These are phyloP conservation scores for Starmera dryadoides DNA, from an alignment of 805 yeast species.

Conservation along the genomic window DNA sequence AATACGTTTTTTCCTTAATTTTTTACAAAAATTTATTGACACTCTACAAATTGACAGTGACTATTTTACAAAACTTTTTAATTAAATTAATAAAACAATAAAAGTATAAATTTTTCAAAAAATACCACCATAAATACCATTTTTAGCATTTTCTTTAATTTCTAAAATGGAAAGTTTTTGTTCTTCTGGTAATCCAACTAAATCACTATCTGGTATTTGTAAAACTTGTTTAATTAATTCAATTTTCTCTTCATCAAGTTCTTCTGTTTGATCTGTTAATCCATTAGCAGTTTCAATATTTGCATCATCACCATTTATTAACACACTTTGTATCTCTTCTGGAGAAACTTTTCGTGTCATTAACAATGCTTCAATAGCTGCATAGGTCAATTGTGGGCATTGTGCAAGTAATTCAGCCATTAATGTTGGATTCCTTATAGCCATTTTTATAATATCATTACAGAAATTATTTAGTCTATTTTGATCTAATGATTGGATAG, in stretches of 20 bases:
- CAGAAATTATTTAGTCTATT: slow-evolving; percentile 41
- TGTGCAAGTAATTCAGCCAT: slow-evolving; percentile 54
- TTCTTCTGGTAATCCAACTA: slow-evolving; percentile 40
- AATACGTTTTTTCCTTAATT: too few relatives aligned
- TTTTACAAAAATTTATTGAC: background rate
- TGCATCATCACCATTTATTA: slow-evolving; percentile 6
- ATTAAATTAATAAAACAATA: too few relatives aligned
- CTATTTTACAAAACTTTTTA: too few relatives aligned
- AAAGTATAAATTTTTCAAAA: too few relatives aligned
- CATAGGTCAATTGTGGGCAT: slow-evolving; percentile 79
- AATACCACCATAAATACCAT: slow-evolving; percentile 20
- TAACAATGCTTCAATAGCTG: slow-evolving; percentile 68
- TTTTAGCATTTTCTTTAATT: slow-evolving; percentile 20
- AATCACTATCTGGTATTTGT: slow-evolving; percentile 43
- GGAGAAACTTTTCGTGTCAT: slow-evolving; percentile 9
- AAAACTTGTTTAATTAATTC: slow-evolving; percentile 45
- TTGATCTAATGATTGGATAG: slow-evolving; percentile 40
- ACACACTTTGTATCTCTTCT: slow-evolving; percentile 30
- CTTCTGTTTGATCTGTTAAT: background rate
- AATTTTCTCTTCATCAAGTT: slow-evolving; percentile 30
- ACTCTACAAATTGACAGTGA: background rate
- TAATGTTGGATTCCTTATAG: slow-evolving; percentile 46
- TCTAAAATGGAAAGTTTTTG: slow-evolving; percentile 28
- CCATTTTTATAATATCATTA: slow-evolving; percentile 53
- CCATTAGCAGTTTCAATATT: background rate